Evolutionary conservation across 148 eudicot species (phyloP).

Genomic region (Diospyros lotus): DNA sequence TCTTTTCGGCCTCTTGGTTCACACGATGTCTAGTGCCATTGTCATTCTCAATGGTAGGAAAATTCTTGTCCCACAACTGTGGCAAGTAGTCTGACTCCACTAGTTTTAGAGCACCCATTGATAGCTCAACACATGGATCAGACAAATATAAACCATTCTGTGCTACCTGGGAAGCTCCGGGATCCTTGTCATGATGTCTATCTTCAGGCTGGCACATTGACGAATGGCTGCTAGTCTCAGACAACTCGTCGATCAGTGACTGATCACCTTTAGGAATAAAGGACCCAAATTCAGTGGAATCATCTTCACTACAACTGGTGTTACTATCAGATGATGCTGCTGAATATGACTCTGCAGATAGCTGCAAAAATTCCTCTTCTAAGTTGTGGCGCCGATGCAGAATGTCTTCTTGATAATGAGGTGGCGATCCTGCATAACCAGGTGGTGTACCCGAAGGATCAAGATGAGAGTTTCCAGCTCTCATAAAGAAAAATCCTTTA

Average conservation of each 20-base stretch:
- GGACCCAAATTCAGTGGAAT: conserved; percentile 27
- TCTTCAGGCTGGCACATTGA: conserved; percentile 15
- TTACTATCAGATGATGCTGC: conserved; percentile 79
- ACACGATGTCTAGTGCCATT: conserved; percentile 9
- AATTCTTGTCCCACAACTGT: conserved; percentile 9
- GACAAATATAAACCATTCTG: conserved; percentile 27
- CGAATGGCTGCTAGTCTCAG: conserved; percentile 23
- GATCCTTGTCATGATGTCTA: conserved; percentile 15
- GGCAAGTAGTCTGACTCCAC: conserved; percentile 16
- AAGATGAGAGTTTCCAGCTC: conserved; percentile 12
- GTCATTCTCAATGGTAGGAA: conserved; percentile 19
- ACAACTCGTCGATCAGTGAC: conserved; percentile 30
- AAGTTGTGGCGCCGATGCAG: conserved; percentile 73
- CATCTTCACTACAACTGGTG: conserved; percentile 65
- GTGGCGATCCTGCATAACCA: conserved; percentile 58
- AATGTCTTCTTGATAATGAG: conserved; percentile 83
- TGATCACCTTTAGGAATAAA: conserved; percentile 29
- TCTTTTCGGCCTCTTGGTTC: conserved; percentile 33
- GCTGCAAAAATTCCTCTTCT: conserved; percentile 78
- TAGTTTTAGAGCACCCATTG: conserved; percentile 14
- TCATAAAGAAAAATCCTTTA: conserved; percentile 15
- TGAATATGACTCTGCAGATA: conserved; percentile 69
- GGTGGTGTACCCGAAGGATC: conserved; percentile 29
- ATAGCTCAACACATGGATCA: conserved; percentile 24
- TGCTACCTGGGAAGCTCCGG: conserved; percentile 16